These are phyloP conservation scores for Cryomyces minteri DNA, from an alignment of 495 filamentous ascomycete species.

Conservation along the genomic window DNA sequence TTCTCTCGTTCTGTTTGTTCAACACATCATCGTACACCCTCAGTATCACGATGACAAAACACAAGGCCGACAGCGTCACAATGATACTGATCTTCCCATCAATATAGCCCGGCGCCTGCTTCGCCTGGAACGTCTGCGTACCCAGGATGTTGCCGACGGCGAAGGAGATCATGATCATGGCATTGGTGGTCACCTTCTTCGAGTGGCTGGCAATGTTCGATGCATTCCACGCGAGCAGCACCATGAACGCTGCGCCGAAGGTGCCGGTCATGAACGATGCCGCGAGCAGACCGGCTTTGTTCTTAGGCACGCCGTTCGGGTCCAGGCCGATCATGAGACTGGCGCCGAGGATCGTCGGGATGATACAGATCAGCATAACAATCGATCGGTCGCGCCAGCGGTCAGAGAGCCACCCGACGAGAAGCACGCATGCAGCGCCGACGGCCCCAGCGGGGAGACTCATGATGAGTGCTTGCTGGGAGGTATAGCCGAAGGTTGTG, in stretches of 20 bases:
- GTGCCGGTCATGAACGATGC: conserved; percentile 17
- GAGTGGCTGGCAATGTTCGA: conserved; percentile 6
- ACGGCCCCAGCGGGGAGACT: conserved; percentile 15
- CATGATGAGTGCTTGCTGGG: conserved; percentile 15
- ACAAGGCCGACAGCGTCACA: conserved; percentile 13
- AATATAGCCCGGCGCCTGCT: conserved; percentile 14
- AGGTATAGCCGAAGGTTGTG: conserved; percentile 13
- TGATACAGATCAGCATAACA: conserved; percentile 16
- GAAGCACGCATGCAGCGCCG: conserved; percentile 12
- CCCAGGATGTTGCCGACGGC: conserved; percentile 19
- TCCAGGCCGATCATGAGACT: conserved; percentile 22
- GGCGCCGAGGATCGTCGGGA: conserved; percentile 19
- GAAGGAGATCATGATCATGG: conserved; percentile 6
- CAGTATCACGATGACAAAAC: conserved; percentile 15
- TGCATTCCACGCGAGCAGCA: conserved; percentile 6
- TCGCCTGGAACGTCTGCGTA: conserved; percentile 7
- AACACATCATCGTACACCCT: conserved; percentile 16
- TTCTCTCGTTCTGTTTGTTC: conserved; percentile 15
- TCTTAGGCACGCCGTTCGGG: conserved; percentile 15
- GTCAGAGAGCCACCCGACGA: conserved; percentile 15
- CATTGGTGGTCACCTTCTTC: conserved; percentile 8
- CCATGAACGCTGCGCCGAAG: not conserved
- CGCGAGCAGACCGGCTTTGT: conserved; percentile 19
- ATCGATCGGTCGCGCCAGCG: conserved; percentile 15
- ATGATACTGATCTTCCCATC: conserved; percentile 19